Percentiles rank a stretch among this genome's conserved stretches.
Conservation (phyloP, 2,329 filamentous ascomycete species). For the Colletotrichum incanum region DNA sequence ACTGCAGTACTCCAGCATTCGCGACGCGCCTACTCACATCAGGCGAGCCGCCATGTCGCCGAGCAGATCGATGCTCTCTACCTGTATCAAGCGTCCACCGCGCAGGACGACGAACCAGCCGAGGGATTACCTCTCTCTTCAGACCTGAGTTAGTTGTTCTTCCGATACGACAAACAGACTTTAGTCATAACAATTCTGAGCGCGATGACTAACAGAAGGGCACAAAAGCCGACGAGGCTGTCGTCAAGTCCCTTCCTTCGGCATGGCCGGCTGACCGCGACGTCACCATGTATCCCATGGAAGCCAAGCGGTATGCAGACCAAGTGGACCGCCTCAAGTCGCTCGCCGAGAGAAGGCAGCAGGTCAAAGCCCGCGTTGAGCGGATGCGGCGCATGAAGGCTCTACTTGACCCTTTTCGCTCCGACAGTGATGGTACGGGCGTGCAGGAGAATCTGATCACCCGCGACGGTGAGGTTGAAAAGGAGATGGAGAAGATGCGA, state of each 20-base stretch:
- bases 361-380: slow-evolving; percentile 59
- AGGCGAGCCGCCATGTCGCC: slow-evolving; percentile 79
- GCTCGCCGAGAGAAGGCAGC: slow-evolving; percentile 63
- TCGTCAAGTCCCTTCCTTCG: slow-evolving; percentile 63
- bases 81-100: slow-evolving; percentile 56
- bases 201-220: neutral
- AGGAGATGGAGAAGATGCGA: slow-evolving; percentile 77
- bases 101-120: slow-evolving; percentile 55
- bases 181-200: neutral
- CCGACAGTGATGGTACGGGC: slow-evolving; percentile 51
- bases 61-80: slow-evolving; percentile 81
- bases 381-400: slow-evolving; percentile 65
- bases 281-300: slow-evolving; percentile 56
- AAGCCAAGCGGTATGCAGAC: slow-evolving; percentile 67
- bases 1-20: slow-evolving; percentile 76
- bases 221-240: slow-evolving; percentile 56
- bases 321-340: slow-evolving; percentile 64
- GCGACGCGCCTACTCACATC: slow-evolving; percentile 76
- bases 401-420: slow-evolving; percentile 66
- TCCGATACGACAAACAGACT: neutral
- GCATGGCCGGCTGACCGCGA: slow-evolving; percentile 63
- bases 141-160: slow-evolving; percentile 60
- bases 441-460: slow-evolving; percentile 79
- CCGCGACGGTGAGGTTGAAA: slow-evolving; percentile 75
- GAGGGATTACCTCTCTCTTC: slow-evolving; percentile 58